These are phyloP conservation scores for Cryptococcus floricola DNA, from an alignment of 1,284 basidiomycete genomes.

Conservation along the genomic window DNA sequence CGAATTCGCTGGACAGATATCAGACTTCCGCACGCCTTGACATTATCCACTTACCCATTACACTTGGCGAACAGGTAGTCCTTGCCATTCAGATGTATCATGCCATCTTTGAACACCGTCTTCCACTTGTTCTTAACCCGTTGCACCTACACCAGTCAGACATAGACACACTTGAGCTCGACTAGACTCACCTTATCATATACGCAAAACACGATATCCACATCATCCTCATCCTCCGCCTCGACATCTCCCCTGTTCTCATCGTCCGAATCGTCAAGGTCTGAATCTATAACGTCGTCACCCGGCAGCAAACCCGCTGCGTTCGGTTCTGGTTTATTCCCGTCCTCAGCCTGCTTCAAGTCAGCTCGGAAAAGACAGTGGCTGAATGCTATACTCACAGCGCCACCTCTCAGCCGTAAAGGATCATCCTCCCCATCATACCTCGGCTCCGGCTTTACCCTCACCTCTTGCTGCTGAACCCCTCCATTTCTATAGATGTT, in stretches of 20 bases:
- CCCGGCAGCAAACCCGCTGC: conserved; percentile 50
- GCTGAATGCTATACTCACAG: conserved; percentile 15
- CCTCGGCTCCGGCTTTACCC: conserved; percentile 40
- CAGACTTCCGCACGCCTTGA: background rate
- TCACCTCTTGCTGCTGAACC: conserved; percentile 12
- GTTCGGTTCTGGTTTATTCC: conserved; percentile 44
- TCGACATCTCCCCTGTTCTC: conserved; percentile 58
- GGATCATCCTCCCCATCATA: conserved; percentile 24
- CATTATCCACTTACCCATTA: conserved; percentile 50
- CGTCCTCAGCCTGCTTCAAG: conserved; percentile 1
- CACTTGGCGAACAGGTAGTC: conserved; percentile 98
- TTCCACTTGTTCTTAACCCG: conserved; percentile 99
- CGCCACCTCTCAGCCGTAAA: conserved; percentile 39
- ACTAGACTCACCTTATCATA: conserved; percentile 80
- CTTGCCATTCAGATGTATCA: conserved; percentile 93
- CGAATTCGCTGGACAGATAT: conserved; percentile 28
- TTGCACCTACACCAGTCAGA: conserved; percentile 63
- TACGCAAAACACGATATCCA: conserved; percentile 95
- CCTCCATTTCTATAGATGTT: conserved; percentile 7
- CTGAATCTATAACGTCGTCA: conserved; percentile 87
- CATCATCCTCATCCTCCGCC: conserved; percentile 52
- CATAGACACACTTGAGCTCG: background rate
- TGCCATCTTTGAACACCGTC: conserved; percentile 96
- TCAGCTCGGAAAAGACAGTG: background rate
- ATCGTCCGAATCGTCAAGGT: conserved; percentile 82